Conservation (phyloP, 805 yeast species). For the Isabelozyma heimii region DNA sequence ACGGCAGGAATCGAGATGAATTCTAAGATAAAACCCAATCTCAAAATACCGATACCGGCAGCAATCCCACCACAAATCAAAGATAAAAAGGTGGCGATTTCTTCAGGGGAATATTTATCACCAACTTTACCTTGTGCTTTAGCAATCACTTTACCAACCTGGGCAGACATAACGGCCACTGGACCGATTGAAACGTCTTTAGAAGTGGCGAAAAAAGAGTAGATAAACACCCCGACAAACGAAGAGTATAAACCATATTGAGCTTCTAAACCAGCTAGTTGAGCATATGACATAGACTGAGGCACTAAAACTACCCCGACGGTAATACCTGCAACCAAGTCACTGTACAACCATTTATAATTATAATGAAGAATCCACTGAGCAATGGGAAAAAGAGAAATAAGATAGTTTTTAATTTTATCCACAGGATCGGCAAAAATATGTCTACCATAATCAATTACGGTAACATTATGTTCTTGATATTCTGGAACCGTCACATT, state of each 20-base stretch:
- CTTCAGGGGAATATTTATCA: constrained; percentile 54
- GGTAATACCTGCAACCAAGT: constrained; percentile 87
- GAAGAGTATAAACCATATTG: constrained; percentile 90
- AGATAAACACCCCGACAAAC: constrained; percentile 84
- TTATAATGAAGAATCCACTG: constrained; percentile 89
- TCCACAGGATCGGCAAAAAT: constrained; percentile 36
- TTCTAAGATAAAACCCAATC: constrained; percentile 87
- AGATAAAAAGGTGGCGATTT: constrained; percentile 76
- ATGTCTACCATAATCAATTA: constrained; percentile 26
- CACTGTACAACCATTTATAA: constrained; percentile 72
- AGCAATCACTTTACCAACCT: constrained; percentile 74
- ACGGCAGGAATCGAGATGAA: constrained; percentile 90
- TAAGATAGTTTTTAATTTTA: constrained; percentile 45
- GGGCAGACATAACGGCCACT: constrained; percentile 91
- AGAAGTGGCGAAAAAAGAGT: constrained; percentile 90
- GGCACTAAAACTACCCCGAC: constrained; percentile 94
- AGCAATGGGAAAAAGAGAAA: constrained; percentile 73
- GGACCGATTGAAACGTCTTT: constrained; percentile 97
- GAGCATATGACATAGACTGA: constrained; percentile 94
- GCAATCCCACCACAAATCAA: constrained; percentile 85
- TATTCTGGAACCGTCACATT: constrained; percentile 34
- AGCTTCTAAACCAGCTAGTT: constrained; percentile 74
- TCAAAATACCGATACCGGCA: constrained; percentile 73
- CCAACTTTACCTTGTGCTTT: constrained; percentile 48
- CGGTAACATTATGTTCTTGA: constrained; percentile 31